A percentile compares a stretch with the other conserved stretches of the same genome.
phyloP scores from a whole-genome alignment of 1,284 basidiomycete species.

The Cerioporus squamosus region DNA sequence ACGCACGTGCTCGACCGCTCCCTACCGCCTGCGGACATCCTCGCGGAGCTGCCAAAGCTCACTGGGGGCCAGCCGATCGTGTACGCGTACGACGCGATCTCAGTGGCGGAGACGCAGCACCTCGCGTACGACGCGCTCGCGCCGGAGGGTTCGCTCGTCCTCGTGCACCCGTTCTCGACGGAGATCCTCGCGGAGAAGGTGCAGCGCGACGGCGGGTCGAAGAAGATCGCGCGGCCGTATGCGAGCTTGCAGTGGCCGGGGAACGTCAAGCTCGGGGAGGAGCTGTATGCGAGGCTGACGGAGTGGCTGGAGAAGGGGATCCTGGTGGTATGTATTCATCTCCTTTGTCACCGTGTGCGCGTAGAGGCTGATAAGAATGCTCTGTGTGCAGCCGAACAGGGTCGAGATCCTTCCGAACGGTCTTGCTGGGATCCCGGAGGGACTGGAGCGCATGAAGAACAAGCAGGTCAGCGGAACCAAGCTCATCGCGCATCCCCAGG shows the following conservation, averaged over 20 bases:
- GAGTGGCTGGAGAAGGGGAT: constrained; percentile 17
- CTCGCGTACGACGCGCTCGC: constrained; percentile 34
- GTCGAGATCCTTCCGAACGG: constrained; percentile 50
- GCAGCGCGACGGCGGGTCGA: constrained; percentile 13
- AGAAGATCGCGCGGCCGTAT: constrained; percentile 9
- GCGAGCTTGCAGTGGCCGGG: constrained; percentile 6
- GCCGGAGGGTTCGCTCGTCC: constrained; percentile 28
- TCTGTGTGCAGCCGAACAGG: constrained; percentile 23
- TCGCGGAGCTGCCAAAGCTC: constrained; percentile 27
- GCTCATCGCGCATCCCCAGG: constrained; percentile 51
- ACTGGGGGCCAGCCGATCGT: constrained; percentile 30
- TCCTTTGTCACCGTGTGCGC: not conserved
- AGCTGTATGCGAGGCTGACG: constrained; percentile 17
- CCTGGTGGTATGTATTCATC: constrained; percentile 14
- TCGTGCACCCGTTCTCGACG: constrained; percentile 15
- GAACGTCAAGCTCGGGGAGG: constrained; percentile 2
- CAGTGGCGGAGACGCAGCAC: constrained; percentile 19
- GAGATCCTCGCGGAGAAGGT: constrained; percentile 16
- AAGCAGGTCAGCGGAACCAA: constrained; percentile 52
- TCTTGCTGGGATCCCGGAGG: constrained; percentile 46
- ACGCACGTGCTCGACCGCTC: constrained; percentile 44
- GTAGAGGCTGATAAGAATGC: too few species aligned
- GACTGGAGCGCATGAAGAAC: constrained; percentile 44
- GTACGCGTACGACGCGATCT: constrained; percentile 44
- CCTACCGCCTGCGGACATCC: constrained; percentile 45